Evolutionary conservation across 75 land plant species (phyloP).

Genomic region (Pseudotsuga menziesii): DNA sequence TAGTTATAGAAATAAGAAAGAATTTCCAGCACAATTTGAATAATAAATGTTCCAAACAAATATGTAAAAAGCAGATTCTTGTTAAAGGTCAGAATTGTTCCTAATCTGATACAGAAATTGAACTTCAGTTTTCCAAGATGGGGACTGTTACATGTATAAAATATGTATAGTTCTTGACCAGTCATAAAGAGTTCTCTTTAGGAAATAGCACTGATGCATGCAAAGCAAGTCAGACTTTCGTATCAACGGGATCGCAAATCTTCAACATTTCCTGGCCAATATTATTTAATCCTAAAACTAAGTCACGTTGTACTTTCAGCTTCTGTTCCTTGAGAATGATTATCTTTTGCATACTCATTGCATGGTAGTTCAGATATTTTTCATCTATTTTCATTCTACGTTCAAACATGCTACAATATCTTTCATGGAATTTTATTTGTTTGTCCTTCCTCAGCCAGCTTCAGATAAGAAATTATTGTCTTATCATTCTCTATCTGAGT

Average conservation of each 20-base stretch:
- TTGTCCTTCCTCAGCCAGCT: slow-evolving; percentile 7
- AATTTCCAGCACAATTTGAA: neutral
- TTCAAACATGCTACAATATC: slow-evolving; percentile 2
- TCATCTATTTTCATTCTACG: slow-evolving; percentile 7
- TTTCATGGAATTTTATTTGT: slow-evolving; percentile 9
- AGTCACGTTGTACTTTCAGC: slow-evolving; percentile 4
- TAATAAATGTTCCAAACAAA: neutral
- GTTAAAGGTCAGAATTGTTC: neutral
- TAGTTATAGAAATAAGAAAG: neutral
- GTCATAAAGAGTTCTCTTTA: neutral
- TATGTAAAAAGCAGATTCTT: neutral
- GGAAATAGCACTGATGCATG: too few relatives aligned
- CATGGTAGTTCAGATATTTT: slow-evolving; percentile 4
- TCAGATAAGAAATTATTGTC: neutral
- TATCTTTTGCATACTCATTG: slow-evolving; percentile 8
- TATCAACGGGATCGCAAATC: slow-evolving; percentile 7
- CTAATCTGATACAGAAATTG: neutral
- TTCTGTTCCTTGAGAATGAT: slow-evolving; percentile 1
- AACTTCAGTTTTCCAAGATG: neutral
- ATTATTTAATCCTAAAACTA: neutral
- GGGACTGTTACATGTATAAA: neutral
- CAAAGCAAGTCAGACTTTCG: neutral
- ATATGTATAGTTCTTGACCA: neutral
- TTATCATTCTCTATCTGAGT: neutral
- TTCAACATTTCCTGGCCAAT: slow-evolving; percentile 12